These are phyloP conservation scores for fission yeast (Schizosaccharomyces pombe) DNA, from an alignment of 805 yeast genomes.

Conservation along the genomic window ASM294v3 CU329670.1:2961001-2961500, in stretches of 20 bases:
- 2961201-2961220: conserved; percentile 8
- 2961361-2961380: conserved; percentile 19
- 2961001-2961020: too few species aligned
- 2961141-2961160: too few species aligned
- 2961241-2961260: conserved; percentile 10
- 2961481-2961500: conserved; percentile 24
- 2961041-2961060: too few species aligned
- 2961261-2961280: conserved; percentile 8
- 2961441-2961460: conserved; percentile 19
- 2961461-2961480: conserved; percentile 44
- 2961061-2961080: too few species aligned
- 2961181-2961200: too few species aligned
- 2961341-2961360: conserved; percentile 10
- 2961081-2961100: too few species aligned
- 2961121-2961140: too few species aligned
- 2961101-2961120: too few species aligned
- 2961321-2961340: conserved; percentile 5
- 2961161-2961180: too few species aligned
- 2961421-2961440: conserved; percentile 20
- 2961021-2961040: too few species aligned
- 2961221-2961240: conserved; percentile 10
- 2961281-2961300: conserved; percentile 10
- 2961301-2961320: conserved; percentile 8
- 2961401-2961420: conserved; percentile 29
- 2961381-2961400: conserved; percentile 26